Conservation (phyloP, 441 rosid genomes). For the Populus hybrid region DNA sequence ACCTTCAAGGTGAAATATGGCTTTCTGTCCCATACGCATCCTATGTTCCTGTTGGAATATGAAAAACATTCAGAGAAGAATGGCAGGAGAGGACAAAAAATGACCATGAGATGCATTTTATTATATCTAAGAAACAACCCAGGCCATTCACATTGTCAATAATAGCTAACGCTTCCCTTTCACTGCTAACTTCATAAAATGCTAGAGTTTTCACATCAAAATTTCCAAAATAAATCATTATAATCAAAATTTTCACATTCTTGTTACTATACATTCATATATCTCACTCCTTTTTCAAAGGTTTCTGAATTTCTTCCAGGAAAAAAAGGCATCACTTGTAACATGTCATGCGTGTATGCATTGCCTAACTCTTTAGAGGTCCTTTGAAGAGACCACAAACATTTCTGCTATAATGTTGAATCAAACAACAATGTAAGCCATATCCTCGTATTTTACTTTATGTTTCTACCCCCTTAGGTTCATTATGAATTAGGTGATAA, state of each 20-base stretch:
- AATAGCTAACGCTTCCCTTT: neutral
- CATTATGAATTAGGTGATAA: neutral
- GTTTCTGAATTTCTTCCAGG: neutral
- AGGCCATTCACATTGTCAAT: neutral
- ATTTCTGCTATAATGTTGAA: neutral
- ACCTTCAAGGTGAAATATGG: conserved; percentile 98
- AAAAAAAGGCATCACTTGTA: too few relatives aligned
- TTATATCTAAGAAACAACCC: neutral
- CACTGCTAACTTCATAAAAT: neutral
- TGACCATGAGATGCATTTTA: neutral
- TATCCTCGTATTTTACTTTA: neutral
- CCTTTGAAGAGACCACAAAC: neutral
- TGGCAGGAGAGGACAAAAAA: neutral
- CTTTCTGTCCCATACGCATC: conserved; percentile 88
- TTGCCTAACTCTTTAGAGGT: neutral
- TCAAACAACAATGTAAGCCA: neutral
- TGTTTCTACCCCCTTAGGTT: neutral
- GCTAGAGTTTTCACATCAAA: neutral
- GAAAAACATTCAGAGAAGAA: neutral
- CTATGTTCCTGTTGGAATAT: conserved; percentile 68
- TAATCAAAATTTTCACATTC: neutral
- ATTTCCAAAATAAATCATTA: neutral
- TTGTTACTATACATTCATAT: neutral
- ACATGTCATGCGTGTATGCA: neutral
- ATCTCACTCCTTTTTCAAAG: neutral